Percentiles rank a stretch among this genome's conserved stretches.
phyloP scores from a whole-genome alignment of 495 filamentous ascomycete species.

The Penicillium robsamsonii region DNA sequence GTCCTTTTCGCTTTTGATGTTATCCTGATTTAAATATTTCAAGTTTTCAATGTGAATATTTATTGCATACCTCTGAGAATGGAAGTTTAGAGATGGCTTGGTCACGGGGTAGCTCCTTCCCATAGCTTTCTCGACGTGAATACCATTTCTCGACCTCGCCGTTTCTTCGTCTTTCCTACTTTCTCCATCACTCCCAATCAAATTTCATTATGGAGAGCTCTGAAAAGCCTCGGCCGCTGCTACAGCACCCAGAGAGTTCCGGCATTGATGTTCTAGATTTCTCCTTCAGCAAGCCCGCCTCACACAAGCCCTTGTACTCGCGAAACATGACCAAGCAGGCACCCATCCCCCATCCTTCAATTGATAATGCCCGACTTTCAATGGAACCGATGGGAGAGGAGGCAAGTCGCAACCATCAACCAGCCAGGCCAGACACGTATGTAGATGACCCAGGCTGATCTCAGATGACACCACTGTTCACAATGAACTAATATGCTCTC shows the following conservation, averaged over 20 bases:
- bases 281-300: constrained; percentile 35
- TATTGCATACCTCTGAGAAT: neutral
- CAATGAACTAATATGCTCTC: neutral
- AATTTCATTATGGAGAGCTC: neutral
- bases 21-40: neutral
- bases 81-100: neutral
- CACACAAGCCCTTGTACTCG: constrained; percentile 26
- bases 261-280: constrained; percentile 35
- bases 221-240: constrained; percentile 10
- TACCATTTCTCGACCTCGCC: neutral
- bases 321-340: constrained; percentile 11
- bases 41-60: neutral
- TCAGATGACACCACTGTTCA: neutral
- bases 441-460: neutral
- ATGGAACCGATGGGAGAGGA: neutral
- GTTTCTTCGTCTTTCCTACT: neutral
- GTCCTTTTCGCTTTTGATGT: neutral
- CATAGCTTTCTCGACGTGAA: neutral
- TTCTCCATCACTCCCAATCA: neutral
- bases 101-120: constrained; percentile 9
- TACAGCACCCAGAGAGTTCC: constrained; percentile 33
- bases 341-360: neutral
- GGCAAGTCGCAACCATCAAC: neutral
- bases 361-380: neutral
- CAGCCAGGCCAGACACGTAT: neutral